Evolutionary conservation across 768 basidiomycete genomes (phyloP).

Genomic region (Auricularia heimuer): DNA sequence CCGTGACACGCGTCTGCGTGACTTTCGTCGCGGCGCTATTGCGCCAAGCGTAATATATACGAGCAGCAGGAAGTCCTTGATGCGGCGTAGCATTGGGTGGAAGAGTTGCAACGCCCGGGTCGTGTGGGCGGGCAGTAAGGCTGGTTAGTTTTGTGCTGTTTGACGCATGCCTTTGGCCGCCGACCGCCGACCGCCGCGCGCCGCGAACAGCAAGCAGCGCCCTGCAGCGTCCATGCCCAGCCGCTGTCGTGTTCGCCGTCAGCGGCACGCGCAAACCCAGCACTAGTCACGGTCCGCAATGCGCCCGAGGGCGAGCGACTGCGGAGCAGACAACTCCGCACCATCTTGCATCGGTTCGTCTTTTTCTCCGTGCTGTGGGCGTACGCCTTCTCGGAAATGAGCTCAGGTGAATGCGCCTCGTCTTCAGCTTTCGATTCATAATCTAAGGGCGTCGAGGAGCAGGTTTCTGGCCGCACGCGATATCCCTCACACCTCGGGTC

Average conservation of each 20-base stretch:
- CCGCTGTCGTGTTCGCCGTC: not conserved
- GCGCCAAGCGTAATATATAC: not conserved
- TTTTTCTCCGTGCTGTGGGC: too few relatives aligned
- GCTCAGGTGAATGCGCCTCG: too few relatives aligned
- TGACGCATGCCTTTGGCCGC: not conserved
- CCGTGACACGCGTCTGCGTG: not conserved
- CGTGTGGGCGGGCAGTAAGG: not conserved
- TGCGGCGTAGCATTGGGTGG: not conserved
- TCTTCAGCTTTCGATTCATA: too few relatives aligned
- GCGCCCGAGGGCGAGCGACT: not conserved
- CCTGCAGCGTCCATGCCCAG: not conserved
- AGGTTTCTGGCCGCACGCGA: too few relatives aligned
- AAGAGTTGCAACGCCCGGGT: not conserved
- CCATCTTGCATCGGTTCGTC: too few relatives aligned
- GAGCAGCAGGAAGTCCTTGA: not conserved
- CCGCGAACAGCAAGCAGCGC: not conserved
- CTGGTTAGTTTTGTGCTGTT: not conserved
- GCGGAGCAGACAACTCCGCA: not conserved
- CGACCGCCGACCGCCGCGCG: not conserved
- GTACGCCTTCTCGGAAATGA: too few relatives aligned
- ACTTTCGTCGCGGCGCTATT: not conserved
- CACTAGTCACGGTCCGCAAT: not conserved
- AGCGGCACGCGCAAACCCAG: not conserved
- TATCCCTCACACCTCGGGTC: too few relatives aligned
- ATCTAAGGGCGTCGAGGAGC: too few relatives aligned